phyloP scores from a whole-genome alignment of 495 filamentous ascomycete species.

The Hypoxylon fuscum region DNA sequence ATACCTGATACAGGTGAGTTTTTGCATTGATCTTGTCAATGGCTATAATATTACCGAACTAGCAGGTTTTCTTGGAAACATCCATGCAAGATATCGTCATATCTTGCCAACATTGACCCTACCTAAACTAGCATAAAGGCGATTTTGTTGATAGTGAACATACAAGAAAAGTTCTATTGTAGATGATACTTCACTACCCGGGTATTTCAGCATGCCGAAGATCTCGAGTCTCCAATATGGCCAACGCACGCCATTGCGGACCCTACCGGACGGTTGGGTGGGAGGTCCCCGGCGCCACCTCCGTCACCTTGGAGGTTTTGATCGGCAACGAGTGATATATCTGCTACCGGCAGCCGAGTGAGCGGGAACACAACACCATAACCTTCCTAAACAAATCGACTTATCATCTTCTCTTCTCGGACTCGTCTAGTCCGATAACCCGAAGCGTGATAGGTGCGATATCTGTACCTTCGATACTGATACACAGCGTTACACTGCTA shows the following conservation, averaged over 20 bases:
- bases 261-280: slow-evolving; percentile 3
- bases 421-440: slow-evolving; percentile 11
- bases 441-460: slow-evolving; percentile 8
- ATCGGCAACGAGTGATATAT: neutral
- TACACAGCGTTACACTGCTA: slow-evolving; percentile 5
- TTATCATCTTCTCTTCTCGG: slow-evolving; percentile 11
- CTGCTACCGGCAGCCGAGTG: neutral
- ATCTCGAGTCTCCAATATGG: too few relatives aligned
- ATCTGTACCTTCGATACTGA: slow-evolving; percentile 11
- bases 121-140: too few relatives aligned
- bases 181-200: too few relatives aligned
- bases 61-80: too few relatives aligned
- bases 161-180: too few relatives aligned
- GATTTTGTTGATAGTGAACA: too few relatives aligned
- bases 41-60: neutral
- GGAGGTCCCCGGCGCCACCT: slow-evolving; percentile 14
- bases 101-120: too few relatives aligned
- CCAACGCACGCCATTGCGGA: too few relatives aligned
- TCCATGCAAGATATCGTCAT: too few relatives aligned
- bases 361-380: neutral
- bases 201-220: too few relatives aligned
- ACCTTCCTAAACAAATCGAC: neutral
- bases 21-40: too few relatives aligned
- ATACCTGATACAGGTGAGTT: too few relatives aligned
- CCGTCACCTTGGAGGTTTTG: neutral